Evolutionary conservation across 495 filamentous ascomycete genomes (phyloP).

Genomic region (Jackrogersella multiformis): DNA sequence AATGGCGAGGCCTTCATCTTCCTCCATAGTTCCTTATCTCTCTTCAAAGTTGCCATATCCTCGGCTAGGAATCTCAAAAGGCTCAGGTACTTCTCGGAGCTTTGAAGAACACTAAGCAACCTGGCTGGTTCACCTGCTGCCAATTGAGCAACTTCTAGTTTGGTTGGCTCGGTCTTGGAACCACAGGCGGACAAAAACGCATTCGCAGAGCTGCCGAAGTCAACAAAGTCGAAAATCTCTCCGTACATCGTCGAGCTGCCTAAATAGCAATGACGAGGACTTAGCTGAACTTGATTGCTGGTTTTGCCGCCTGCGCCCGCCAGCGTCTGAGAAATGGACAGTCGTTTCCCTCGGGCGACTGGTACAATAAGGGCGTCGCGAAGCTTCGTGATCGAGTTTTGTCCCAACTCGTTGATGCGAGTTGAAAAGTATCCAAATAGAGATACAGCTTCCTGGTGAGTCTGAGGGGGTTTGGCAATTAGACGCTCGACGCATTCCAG

Average conservation of each 20-base stretch:
- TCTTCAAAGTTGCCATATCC: conserved; percentile 71
- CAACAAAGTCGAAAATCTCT: conserved; percentile 95
- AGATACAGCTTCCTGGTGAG: conserved; percentile 67
- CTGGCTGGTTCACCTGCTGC: conserved; percentile 80
- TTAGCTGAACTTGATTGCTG: conserved; percentile 52
- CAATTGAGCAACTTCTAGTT: conserved; percentile 79
- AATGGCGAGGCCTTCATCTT: conserved; percentile 80
- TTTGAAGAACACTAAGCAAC: conserved; percentile 78
- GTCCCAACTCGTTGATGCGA: conserved; percentile 74
- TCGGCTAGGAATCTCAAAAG: conserved; percentile 81
- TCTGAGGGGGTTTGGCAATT: conserved; percentile 73
- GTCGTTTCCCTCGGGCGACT: conserved; percentile 52
- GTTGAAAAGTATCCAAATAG: conserved; percentile 85
- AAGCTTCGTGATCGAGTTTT: conserved; percentile 66
- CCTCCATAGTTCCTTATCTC: conserved; percentile 77
- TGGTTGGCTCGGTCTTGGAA: conserved; percentile 89
- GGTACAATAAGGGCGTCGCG: conserved; percentile 75
- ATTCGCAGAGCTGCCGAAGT: conserved; percentile 89
- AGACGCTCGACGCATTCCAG: conserved; percentile 75
- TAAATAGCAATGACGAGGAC: conserved; percentile 79
- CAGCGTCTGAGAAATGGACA: conserved; percentile 35
- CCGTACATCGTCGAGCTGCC: conserved; percentile 76
- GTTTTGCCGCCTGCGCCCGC: conserved; percentile 38
- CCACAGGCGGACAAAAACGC: conserved; percentile 86
- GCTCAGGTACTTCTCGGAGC: conserved; percentile 83